Conservation (phyloP, 768 basidiomycete species). For the Collybiopsis confluens region DNA sequence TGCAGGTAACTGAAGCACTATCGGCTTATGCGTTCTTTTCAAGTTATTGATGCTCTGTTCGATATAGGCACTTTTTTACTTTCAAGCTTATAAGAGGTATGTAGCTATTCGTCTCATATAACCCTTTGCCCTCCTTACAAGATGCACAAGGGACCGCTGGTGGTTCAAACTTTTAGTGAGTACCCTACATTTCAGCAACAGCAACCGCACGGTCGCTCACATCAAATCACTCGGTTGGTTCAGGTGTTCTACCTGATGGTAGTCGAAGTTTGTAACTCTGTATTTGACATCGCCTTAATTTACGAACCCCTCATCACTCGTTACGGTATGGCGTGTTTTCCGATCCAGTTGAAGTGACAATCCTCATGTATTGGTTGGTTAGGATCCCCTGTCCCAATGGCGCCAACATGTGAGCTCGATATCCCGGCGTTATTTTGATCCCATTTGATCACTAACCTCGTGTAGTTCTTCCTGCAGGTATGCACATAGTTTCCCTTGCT, state of each 20-base stretch:
- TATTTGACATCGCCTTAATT: background rate
- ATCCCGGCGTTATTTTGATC: background rate
- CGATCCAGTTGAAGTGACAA: background rate
- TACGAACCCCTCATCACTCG: background rate
- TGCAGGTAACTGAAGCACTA: background rate
- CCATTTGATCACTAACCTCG: too few relatives aligned
- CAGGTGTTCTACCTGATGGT: background rate
- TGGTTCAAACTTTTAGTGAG: background rate
- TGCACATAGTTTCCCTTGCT: background rate
- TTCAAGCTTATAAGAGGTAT: background rate
- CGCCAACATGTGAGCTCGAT: background rate
- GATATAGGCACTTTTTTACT: background rate
- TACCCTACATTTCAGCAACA: too few relatives aligned
- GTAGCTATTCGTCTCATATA: background rate
- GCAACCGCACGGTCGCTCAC: too few relatives aligned
- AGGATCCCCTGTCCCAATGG: background rate
- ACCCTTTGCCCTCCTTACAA: background rate
- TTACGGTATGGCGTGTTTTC: background rate
- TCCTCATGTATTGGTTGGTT: background rate
- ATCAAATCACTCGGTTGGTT: too few relatives aligned
- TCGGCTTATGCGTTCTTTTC: too few relatives aligned
- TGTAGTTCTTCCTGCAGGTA: background rate
- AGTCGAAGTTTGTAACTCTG: background rate
- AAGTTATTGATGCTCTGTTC: too few relatives aligned
- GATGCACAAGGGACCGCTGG: background rate